These are phyloP conservation scores for Starmerella stigmatis DNA, from an alignment of 805 yeast genomes.

Conservation along the genomic window DNA sequence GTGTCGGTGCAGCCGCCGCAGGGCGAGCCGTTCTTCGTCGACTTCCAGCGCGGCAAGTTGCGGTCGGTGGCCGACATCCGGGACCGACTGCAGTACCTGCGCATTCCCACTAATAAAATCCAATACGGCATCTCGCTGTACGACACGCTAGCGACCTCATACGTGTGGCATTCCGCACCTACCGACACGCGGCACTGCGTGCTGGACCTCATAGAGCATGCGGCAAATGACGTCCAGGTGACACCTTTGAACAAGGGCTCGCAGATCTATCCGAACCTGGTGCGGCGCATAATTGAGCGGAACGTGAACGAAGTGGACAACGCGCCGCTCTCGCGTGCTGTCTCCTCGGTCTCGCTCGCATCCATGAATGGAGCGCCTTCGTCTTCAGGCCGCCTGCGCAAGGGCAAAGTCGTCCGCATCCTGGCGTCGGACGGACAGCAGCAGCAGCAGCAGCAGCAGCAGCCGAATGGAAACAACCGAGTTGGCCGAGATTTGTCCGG, in stretches of 20 bases:
- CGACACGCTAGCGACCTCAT: slow-evolving; percentile 19
- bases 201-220: slow-evolving; percentile 22
- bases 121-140: slow-evolving; percentile 21
- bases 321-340: slow-evolving; percentile 18
- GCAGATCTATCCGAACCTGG: slow-evolving; percentile 14
- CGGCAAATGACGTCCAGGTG: slow-evolving; percentile 17
- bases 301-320: slow-evolving; percentile 18
- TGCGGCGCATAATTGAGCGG: slow-evolving; percentile 18
- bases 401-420: slow-evolving; percentile 13
- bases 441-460: no score
- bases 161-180: slow-evolving; percentile 22
- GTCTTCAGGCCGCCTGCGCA: slow-evolving; percentile 12
- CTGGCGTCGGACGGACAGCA: slow-evolving; percentile 3
- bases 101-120: slow-evolving; percentile 5
- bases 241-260: slow-evolving; percentile 14
- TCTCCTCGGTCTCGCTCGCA: slow-evolving; percentile 15
- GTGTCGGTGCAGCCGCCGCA: slow-evolving; percentile 15
- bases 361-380: slow-evolving; percentile 3
- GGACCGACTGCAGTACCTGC: slow-evolving; percentile 15
- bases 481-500: neutral
- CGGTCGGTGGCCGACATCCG: slow-evolving; percentile 22
- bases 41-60: slow-evolving; percentile 19
- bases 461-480: neutral
- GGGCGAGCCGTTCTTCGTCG: slow-evolving; percentile 20
- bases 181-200: slow-evolving; percentile 19